phyloP scores from a whole-genome alignment of 345 rosid species.

The Theobroma cacao region DNA sequence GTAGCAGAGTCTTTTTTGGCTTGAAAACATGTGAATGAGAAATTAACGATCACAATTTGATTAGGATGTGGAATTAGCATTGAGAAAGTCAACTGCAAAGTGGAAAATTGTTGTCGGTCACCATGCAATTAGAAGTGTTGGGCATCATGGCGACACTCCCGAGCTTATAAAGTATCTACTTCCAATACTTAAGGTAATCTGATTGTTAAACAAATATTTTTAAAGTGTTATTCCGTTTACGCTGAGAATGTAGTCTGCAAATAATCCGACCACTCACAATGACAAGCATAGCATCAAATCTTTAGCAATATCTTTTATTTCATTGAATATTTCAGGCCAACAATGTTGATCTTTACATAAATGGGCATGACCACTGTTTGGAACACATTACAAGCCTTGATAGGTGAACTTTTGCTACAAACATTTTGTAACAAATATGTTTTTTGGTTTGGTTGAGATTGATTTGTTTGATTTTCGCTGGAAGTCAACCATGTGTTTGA shows the following conservation, averaged over 20 bases:
- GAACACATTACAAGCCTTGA: conserved; percentile 33
- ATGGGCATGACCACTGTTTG: conserved; percentile 57
- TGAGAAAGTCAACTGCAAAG: conserved; percentile 36
- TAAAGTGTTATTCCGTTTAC: too few species aligned
- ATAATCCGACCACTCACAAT: too few species aligned
- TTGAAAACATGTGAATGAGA: background rate
- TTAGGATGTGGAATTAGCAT: conserved; percentile 36
- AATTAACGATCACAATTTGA: background rate
- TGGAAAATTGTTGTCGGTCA: conserved; percentile 60
- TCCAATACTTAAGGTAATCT: conserved; percentile 43
- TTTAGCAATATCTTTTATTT: conserved; percentile 6
- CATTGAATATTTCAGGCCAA: conserved; percentile 27
- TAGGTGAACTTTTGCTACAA: conserved; percentile 26
- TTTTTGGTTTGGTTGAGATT: background rate
- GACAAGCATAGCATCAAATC: background rate
- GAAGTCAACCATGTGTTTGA: background rate
- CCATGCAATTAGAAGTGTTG: conserved; percentile 49
- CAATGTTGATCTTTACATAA: conserved; percentile 44
- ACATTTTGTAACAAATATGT: background rate
- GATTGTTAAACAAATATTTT: background rate
- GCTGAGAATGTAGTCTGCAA: too few species aligned
- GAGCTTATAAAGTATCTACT: conserved; percentile 37
- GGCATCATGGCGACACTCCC: conserved; percentile 42
- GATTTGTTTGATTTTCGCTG: background rate
- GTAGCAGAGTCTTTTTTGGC: background rate